Base-by-base conservation (phyloP, 495 filamentous ascomycete species). In the Podospora pseudopauciseta region DNA sequence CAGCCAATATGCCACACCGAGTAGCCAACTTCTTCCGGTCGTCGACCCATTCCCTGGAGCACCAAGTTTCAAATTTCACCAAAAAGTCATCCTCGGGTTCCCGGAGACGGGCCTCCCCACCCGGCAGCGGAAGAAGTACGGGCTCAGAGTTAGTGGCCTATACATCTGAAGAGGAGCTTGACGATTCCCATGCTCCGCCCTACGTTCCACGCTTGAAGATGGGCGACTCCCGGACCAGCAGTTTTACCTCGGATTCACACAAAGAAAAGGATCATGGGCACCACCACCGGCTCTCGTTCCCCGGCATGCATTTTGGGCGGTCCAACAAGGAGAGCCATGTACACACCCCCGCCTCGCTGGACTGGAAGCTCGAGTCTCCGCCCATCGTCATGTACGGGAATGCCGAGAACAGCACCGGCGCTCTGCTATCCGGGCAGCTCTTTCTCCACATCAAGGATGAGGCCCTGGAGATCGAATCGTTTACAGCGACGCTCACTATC, bases 291-390 rank as follows among this genome's bases (percentile, higher is more conserved):
- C 70, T 86, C 5, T 84, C 83, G 20, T 81, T 86, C 26, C 78
- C 79, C 1, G 70, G 76, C 60, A 77, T 85, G 67, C 80, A 80
- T 70, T 80, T 85, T 68, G 82, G 78, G 32, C 81, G 81, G 30
- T 77, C 80, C 3, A 77, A 74, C 65, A 84, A 81, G 69, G 80
- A 85, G n/a, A 67, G 69, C 63, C 71, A 79, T 58, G 67, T 72
- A 54, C 74, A 75, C 65, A 66, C 76, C 54, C 72, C 74, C 60
- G 87, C 87, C n/a, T 87, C 86, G 61, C 76, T 97, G 63, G 86
- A 89, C 27, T 87, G 94, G 78, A 82, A 87, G 49, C 90, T 97
- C 66, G 95, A 99, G 80, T 96, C 92, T 2, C 92, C 95, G 0
- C 95, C 95, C 1, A 81, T 94, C 11, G 86, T 97, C 18, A 89